Base-by-base conservation (phyloP, 345 rosid genomes). In the Citrus medica region DNA sequence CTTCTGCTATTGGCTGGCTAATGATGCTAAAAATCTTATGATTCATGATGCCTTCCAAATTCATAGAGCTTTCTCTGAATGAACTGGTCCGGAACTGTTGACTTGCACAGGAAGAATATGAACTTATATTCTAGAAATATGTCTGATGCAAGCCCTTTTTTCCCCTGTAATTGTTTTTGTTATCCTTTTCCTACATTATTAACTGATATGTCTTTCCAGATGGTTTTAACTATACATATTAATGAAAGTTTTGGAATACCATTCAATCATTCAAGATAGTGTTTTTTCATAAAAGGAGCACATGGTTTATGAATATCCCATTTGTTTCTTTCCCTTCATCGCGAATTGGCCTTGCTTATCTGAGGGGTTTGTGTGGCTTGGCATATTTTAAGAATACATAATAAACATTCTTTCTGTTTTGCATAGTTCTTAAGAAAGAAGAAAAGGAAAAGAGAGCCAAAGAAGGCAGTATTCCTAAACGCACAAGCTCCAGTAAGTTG, bases 381-480 rank as follows among this genome's bases (percentile, higher is more conserved):
- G 56, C 51, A 46, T 32, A 56, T 51, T 65, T n/a, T 67, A 24
- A 22, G n/a, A 67, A 56, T 73, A 53, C 68, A 40, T 76, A 42
- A 66, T 64, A 33, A 64, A n/a, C 32, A 22, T 51, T 63, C 9
- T 67, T 67, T 83, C 69, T 51, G 3, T 61, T 79, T 79, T 80
- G 46, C 19, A 19, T 74, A 94, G 97, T 88, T 84, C 84, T 91
- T 76, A 91, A 92, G 88, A 91, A 91, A 86, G 98, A 93, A 84
- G 97, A 92, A 80, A 93, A 90, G 80, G 92, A 92, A 83, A 94
- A 82, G 87, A 94, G 80, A 85, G 88, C 89, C 65, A 87, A 77
- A 84, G 93, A 90, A 87, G 96, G 89, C 77, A 81, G 82, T 76
- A 73, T 84, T 35, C 85, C 81, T 68, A 90, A 85, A 85, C 78